Evolutionary conservation across 1,284 basidiomycete genomes (phyloP).

Genomic region (Cryptococcus sp.): DNA sequence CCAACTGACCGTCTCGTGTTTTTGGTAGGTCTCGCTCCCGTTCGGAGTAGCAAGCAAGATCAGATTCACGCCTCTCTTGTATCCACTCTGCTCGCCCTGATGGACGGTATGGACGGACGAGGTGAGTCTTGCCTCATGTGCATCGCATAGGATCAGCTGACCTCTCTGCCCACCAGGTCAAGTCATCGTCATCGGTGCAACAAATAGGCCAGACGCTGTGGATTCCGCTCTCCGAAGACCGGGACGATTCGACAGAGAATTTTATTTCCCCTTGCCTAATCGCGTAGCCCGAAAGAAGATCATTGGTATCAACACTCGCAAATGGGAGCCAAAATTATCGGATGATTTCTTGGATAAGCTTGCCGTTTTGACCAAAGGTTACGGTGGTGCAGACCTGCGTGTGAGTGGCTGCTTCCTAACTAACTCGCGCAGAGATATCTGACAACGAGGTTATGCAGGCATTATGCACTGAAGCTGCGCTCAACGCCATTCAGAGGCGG

Average conservation of each 20-base stretch:
- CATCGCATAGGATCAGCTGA: conserved; percentile 3
- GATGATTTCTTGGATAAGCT: conserved; percentile 67
- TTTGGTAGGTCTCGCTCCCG: conserved; percentile 73
- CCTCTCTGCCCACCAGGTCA: conserved; percentile 58
- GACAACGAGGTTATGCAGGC: conserved; percentile 60
- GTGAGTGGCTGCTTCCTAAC: conserved; percentile 58
- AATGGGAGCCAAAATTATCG: conserved; percentile 83
- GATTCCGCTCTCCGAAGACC: conserved; percentile 94
- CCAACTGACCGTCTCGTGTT: not conserved
- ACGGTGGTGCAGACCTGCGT: conserved; percentile 94
- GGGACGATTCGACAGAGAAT: conserved; percentile 96
- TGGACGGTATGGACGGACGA: conserved; percentile 99
- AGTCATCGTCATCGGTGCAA: conserved; percentile 97
- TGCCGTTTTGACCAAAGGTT: conserved; percentile 92
- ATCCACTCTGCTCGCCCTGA: conserved; percentile 90
- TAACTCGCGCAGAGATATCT: not conserved
- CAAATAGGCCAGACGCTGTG: conserved; percentile 94
- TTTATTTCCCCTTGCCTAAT: conserved; percentile 93
- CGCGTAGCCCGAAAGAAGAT: conserved; percentile 85
- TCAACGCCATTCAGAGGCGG: conserved; percentile 92
- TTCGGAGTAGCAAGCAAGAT: conserved; percentile 96
- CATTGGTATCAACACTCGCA: conserved; percentile 84
- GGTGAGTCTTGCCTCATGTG: conserved; percentile 47
- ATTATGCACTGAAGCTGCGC: conserved; percentile 90
- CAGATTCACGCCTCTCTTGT: conserved; percentile 99